Base-by-base conservation (phyloP, 371 early-diverging fungal genomes). In the Catenaria anguillulae region DNA sequence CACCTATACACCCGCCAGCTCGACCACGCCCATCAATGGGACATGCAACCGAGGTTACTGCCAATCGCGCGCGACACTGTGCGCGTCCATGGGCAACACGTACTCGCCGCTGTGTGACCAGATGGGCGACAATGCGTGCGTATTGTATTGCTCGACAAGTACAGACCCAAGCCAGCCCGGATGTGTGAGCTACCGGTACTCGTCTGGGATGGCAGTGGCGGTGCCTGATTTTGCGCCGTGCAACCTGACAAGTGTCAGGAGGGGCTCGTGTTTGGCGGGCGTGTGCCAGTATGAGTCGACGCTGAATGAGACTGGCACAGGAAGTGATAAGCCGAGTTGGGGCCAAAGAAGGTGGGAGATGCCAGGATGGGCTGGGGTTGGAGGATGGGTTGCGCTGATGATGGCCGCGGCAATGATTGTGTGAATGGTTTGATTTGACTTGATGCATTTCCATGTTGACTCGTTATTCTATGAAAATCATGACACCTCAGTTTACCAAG, bases 41-140 rank as follows among this genome's bases (percentile, higher is more conserved):
- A 36, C 40, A 0, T 61, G 61, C 34, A 61, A 56, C 33, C 61
- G 61, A 26, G 61, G 61, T 26, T 52, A 12, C 29, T 61, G 61
- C 31, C 34, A 43, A 29, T 35, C 34, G 12, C 61, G 61, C 12
- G 29, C 58, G 26, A 19, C 45, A 2, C 3, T 17, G n/a, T 61
- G 61, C 29, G 35, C 33, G 33, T 13, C 23, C 12, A 10, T 61
- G 10, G 61, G 61, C 12, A 60, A 61, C 58, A 31, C 26, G 61
- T 61, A 61, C 40, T 19, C 61, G 5, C 0, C 29, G 24, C 15
- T 24, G 17, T 61, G 61, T 29, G 61, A 61, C 29, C 21, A 15
- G 13, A 31, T 15, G 15, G 21, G 52, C 52, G 52, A 24, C 29
- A 13, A 50, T 26, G 12, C 29, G 31, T 50, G 52, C 29, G 13